These are phyloP conservation scores for Brassica carinata DNA, from an alignment of 345 rosid genomes.

Conservation along the genomic window DNA sequence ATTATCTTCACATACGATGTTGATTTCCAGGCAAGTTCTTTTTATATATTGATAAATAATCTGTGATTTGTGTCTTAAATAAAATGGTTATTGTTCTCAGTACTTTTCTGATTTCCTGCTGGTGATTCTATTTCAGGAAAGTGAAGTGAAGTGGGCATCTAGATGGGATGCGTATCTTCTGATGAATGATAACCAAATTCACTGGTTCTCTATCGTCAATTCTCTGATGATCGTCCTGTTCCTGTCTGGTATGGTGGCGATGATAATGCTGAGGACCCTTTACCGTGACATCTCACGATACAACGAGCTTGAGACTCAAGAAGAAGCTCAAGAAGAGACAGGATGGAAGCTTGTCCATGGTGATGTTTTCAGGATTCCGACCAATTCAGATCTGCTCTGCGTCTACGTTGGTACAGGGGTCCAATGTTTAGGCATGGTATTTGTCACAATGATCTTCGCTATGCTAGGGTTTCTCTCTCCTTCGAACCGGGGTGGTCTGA, in stretches of 20 bases:
- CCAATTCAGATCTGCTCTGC: conserved; percentile 69
- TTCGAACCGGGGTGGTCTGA: conserved; percentile 83
- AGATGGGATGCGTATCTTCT: conserved; percentile 90
- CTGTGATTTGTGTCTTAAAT: background rate
- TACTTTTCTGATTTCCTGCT: conserved; percentile 15
- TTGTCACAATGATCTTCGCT: conserved; percentile 78
- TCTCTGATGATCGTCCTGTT: conserved; percentile 86
- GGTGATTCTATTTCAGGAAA: conserved; percentile 51
- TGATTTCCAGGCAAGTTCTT: conserved; percentile 68
- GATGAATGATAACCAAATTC: conserved; percentile 82
- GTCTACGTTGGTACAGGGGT: conserved; percentile 82
- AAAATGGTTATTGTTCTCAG: background rate
- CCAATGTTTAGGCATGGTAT: conserved; percentile 74
- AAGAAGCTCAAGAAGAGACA: conserved; percentile 91
- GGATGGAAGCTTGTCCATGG: conserved; percentile 93
- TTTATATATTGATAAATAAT: background rate
- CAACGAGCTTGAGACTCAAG: conserved; percentile 84
- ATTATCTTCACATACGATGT: conserved; percentile 90
- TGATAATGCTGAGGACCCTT: conserved; percentile 83
- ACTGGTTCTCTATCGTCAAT: conserved; percentile 83
- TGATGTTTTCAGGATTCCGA: conserved; percentile 77
- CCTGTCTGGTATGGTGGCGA: conserved; percentile 87
- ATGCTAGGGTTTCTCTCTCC: conserved; percentile 84
- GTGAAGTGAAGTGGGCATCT: conserved; percentile 90
- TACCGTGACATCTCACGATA: conserved; percentile 84